Percentiles rank a stretch among this genome's conserved stretches.
These are phyloP conservation scores for Pelargonium fulgidum DNA, from an alignment of 441 rosid genomes.

Conservation along the genomic window DNA sequence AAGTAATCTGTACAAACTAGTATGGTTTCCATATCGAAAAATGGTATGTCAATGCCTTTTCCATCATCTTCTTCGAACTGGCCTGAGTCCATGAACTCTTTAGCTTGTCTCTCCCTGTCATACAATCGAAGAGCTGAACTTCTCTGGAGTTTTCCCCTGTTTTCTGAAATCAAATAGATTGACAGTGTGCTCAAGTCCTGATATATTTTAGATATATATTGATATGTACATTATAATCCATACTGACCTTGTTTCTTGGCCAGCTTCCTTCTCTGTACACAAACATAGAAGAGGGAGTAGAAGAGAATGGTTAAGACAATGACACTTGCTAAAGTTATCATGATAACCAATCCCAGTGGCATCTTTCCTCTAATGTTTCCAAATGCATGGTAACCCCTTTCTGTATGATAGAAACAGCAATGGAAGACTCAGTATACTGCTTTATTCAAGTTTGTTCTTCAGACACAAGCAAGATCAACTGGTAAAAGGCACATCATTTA, in stretches of 20 bases:
- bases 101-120: constrained; percentile 37
- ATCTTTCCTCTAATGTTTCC: constrained; percentile 23
- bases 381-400: constrained; percentile 19
- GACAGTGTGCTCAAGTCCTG: neutral
- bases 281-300: constrained; percentile 30
- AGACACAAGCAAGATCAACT: neutral
- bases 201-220: neutral
- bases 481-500: neutral
- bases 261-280: constrained; percentile 34
- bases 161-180: constrained; percentile 25
- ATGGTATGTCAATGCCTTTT: constrained; percentile 45
- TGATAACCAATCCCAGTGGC: constrained; percentile 27
- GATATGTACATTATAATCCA: neutral
- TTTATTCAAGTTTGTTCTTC: neutral
- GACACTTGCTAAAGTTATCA: constrained; percentile 31
- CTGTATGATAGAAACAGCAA: constrained; percentile 26
- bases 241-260: constrained; percentile 30
- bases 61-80: constrained; percentile 40
- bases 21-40: constrained; percentile 40
- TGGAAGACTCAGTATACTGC: neutral
- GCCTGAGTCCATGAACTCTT: constrained; percentile 36
- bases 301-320: constrained; percentile 31
- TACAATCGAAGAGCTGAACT: constrained; percentile 27
- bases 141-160: constrained; percentile 22
- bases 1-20: constrained; percentile 46